phyloP scores from a whole-genome alignment of 495 filamentous ascomycete genomes.

The Daldinia bambusicola region DNA sequence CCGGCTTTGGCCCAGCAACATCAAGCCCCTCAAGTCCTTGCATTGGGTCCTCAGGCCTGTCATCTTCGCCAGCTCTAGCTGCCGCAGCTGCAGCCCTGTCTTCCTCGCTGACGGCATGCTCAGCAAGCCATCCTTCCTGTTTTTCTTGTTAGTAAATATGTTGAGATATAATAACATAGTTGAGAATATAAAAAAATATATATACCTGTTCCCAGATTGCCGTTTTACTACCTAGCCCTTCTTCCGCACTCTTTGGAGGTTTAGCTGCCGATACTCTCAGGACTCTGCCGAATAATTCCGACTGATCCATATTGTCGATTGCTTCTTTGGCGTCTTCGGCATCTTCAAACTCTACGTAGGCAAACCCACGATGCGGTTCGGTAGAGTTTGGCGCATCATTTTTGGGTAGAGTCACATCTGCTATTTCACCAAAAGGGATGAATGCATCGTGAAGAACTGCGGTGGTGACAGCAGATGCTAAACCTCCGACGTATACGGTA shows the following conservation, averaged over 20 bases:
- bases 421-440: slow-evolving; percentile 94
- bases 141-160: slow-evolving; percentile 47
- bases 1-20: slow-evolving; percentile 89
- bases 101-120: slow-evolving; percentile 90
- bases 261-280: slow-evolving; percentile 94
- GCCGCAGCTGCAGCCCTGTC: slow-evolving; percentile 74
- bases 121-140: slow-evolving; percentile 92
- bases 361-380: slow-evolving; percentile 90
- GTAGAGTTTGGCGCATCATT: slow-evolving; percentile 74
- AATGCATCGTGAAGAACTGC: slow-evolving; percentile 87
- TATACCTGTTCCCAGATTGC: slow-evolving; percentile 96
- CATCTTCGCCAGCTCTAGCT: slow-evolving; percentile 59
- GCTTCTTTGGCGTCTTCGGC: slow-evolving; percentile 89
- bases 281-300: slow-evolving; percentile 91
- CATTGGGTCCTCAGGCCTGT: slow-evolving; percentile 85
- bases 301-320: slow-evolving; percentile 99
- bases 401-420: slow-evolving; percentile 87
- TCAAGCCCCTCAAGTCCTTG: slow-evolving; percentile 92
- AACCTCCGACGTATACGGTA: slow-evolving; percentile 90
- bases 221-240: slow-evolving; percentile 91
- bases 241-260: slow-evolving; percentile 86
- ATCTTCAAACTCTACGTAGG: slow-evolving; percentile 94
- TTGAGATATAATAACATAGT: slow-evolving; percentile 4
- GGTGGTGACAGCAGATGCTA: slow-evolving; percentile 79
- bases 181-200: slow-evolving; percentile 47